These are phyloP conservation scores for Trichosporon sp. DNA, from an alignment of 1,284 basidiomycete genomes.

Conservation along the genomic window DNA sequence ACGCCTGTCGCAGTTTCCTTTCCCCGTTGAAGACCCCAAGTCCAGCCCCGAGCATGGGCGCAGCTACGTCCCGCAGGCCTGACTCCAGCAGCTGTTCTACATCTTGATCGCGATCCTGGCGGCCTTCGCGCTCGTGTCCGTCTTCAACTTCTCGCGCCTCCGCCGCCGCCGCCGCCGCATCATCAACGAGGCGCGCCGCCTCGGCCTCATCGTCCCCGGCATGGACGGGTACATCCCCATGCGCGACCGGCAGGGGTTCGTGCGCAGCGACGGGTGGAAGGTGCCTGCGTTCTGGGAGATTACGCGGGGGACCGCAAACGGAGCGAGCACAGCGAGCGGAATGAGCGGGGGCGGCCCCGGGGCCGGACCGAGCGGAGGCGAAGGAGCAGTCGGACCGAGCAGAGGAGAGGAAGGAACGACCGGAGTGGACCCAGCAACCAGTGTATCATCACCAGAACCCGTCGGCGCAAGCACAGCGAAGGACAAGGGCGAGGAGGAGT, in stretches of 20 bases:
- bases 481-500: background rate
- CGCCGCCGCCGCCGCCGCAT: slow-evolving; percentile 35
- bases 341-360: background rate
- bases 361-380: background rate
- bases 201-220: slow-evolving; percentile 45
- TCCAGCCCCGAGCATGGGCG: background rate
- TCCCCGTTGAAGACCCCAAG: background rate
- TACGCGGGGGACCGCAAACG: background rate
- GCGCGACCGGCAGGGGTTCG: slow-evolving; percentile 30
- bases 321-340: background rate
- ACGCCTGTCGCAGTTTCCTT: background rate
- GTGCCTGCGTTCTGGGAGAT: slow-evolving; percentile 46
- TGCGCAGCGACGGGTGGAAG: slow-evolving; percentile 29
- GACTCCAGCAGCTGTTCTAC: slow-evolving; percentile 39
- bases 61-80: background rate
- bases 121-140: slow-evolving; percentile 40
- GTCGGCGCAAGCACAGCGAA: background rate
- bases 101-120: slow-evolving; percentile 45
- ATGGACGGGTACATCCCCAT: slow-evolving; percentile 43
- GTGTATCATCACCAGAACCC: background rate
- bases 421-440: background rate
- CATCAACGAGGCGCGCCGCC: slow-evolving; percentile 35
- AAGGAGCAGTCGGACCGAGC: background rate
- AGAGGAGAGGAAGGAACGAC: background rate
- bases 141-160: slow-evolving; percentile 35